phyloP scores from a whole-genome alignment of 2,329 filamentous ascomycete species.

The Curvularia spicifera region DNA sequence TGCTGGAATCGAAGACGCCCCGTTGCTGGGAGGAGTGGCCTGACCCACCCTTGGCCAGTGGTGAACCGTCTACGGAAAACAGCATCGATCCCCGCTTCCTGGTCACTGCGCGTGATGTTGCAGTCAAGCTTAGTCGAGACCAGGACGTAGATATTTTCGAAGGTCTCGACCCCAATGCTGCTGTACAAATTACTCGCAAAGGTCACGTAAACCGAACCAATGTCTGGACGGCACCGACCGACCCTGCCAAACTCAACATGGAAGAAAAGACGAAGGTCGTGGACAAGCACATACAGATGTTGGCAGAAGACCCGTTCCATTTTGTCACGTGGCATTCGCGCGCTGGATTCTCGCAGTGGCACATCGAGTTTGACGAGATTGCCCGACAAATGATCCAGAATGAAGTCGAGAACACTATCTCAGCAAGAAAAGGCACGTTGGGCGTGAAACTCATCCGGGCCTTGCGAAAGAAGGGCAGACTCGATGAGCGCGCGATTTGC shows the following conservation, averaged over 20 bases:
- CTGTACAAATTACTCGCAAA: conserved; percentile 33
- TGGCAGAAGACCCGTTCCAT: conserved; percentile 69
- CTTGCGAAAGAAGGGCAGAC: conserved; percentile 82
- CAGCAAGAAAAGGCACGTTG: conserved; percentile 75
- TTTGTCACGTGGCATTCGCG: conserved; percentile 73
- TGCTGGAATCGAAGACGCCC: conserved; percentile 71
- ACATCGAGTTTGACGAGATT: conserved; percentile 79
- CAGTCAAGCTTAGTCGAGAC: conserved; percentile 49
- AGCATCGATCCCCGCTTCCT: conserved; percentile 41
- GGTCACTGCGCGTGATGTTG: conserved; percentile 51
- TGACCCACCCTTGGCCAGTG: conserved; percentile 30
- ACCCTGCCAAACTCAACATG: conserved; percentile 32
- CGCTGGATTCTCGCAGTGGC: conserved; percentile 74
- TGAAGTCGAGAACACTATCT: conserved; percentile 82
- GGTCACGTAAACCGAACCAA: conserved; percentile 31
- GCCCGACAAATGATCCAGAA: conserved; percentile 72
- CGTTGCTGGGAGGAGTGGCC: conserved; percentile 67
- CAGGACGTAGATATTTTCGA: conserved; percentile 50
- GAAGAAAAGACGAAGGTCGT: conserved; percentile 52
- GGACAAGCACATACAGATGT: conserved; percentile 74
- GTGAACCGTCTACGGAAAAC: conserved; percentile 43
- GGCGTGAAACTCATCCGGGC: conserved; percentile 86
- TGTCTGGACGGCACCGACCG: conserved; percentile 33
- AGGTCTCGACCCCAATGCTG: conserved; percentile 42
- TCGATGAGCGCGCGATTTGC: conserved; percentile 91